These are phyloP conservation scores for Xylariaceae sp. DNA, from an alignment of 2,329 filamentous ascomycete species.

Conservation along the genomic window DNA sequence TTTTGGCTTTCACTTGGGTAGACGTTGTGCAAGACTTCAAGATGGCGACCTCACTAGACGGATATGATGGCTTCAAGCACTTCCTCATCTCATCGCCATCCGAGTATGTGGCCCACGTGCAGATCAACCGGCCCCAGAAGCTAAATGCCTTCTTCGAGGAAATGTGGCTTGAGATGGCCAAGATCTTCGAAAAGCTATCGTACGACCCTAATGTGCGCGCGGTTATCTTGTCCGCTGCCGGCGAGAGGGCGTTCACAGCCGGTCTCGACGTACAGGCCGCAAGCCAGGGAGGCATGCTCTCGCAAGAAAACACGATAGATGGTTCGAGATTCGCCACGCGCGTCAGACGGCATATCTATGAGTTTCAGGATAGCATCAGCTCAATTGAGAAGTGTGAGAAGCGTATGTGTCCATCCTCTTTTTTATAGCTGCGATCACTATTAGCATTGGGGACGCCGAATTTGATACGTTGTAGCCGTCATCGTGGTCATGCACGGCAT, in stretches of 20 bases:
- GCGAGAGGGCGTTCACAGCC: constrained; percentile 76
- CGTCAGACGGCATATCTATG: constrained; percentile 63
- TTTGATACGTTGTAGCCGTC: constrained; percentile 51
- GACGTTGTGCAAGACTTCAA: background rate
- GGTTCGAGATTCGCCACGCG: constrained; percentile 57
- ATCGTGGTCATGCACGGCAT: constrained; percentile 77
- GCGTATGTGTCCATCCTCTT: constrained; percentile 45
- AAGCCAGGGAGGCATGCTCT: constrained; percentile 45
- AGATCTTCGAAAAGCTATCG: constrained; percentile 68
- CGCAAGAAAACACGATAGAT: constrained; percentile 42
- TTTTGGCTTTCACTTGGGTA: background rate
- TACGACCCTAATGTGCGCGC: constrained; percentile 66
- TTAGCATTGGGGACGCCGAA: background rate
- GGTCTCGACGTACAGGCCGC: constrained; percentile 79
- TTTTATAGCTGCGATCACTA: background rate
- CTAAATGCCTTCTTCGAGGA: constrained; percentile 80
- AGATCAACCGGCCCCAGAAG: constrained; percentile 83
- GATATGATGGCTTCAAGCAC: constrained; percentile 52
- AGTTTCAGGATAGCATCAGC: constrained; percentile 75
- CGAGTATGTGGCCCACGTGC: constrained; percentile 77
- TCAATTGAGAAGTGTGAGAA: constrained; percentile 85
- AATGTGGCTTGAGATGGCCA: constrained; percentile 80
- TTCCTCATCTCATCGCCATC: constrained; percentile 69
- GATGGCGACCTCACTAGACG: constrained; percentile 25
- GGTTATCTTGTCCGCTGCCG: constrained; percentile 74